These are phyloP conservation scores for Umbelopsis sp. DNA, from an alignment of 192 early-diverging fungal species.

Conservation along the genomic window DNA sequence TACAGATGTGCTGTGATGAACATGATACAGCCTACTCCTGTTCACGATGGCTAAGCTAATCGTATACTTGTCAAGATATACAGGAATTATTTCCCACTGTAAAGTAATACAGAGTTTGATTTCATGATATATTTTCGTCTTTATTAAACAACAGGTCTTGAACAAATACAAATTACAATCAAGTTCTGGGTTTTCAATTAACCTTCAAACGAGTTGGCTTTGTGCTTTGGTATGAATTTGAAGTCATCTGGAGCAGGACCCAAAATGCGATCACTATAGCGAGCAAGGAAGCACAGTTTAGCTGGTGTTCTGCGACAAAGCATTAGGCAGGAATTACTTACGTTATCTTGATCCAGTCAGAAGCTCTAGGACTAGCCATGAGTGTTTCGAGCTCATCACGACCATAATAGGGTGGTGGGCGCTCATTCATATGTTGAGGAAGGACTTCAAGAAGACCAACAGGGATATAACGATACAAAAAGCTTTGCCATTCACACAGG, in stretches of 20 bases:
- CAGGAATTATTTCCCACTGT: no score
- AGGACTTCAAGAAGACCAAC: slow-evolving; percentile 90
- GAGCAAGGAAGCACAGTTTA: neutral
- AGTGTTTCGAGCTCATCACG: slow-evolving; percentile 93
- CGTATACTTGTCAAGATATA: no score
- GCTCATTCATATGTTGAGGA: slow-evolving; percentile 90
- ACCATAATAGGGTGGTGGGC: slow-evolving; percentile 83
- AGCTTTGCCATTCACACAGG: slow-evolving; percentile 81
- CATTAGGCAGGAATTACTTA: slow-evolving; percentile 9
- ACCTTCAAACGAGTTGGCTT: slow-evolving; percentile 68
- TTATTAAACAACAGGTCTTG: neutral
- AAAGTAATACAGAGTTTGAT: no score
- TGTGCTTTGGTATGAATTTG: slow-evolving; percentile 94
- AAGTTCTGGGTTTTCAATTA: neutral
- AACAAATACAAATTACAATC: neutral
- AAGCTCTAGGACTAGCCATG: slow-evolving; percentile 77
- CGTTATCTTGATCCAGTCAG: slow-evolving; percentile 92
- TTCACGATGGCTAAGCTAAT: no score
- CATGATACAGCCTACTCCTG: no score
- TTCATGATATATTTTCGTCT: no score
- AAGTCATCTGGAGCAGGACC: slow-evolving; percentile 87
- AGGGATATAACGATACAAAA: slow-evolving; percentile 81
- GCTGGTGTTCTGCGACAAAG: neutral
- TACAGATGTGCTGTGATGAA: no score
- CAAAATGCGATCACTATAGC: slow-evolving; percentile 76